phyloP scores from a whole-genome alignment of 2,329 filamentous ascomycete genomes.

The Gremmenia infestans region DNA sequence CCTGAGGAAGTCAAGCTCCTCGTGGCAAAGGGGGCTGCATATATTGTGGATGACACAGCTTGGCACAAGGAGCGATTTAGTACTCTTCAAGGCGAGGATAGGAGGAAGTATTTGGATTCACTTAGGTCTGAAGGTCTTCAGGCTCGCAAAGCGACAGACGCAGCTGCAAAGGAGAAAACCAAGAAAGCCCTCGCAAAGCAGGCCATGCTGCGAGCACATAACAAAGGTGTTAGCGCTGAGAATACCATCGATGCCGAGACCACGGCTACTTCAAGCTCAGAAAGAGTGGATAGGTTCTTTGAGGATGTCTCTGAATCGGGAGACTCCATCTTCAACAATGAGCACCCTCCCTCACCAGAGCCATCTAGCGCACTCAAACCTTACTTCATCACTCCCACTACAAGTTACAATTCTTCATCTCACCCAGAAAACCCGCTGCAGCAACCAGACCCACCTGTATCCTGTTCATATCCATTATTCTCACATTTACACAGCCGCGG shows the following conservation, averaged over 20 bases:
- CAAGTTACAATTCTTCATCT: constrained; percentile 37
- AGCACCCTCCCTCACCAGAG: constrained; percentile 34
- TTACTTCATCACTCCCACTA: constrained; percentile 39
- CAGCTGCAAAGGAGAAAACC: constrained; percentile 19
- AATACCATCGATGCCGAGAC: neutral
- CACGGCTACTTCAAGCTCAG: neutral
- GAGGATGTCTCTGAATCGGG: constrained; percentile 1
- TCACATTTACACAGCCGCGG: constrained; percentile 71
- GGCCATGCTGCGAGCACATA: constrained; percentile 20
- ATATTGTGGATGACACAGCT: constrained; percentile 72
- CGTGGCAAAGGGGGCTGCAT: constrained; percentile 70
- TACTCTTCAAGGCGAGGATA: constrained; percentile 51
- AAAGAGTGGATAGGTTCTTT: neutral
- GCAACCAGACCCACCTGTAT: constrained; percentile 34
- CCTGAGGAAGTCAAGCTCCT: constrained; percentile 83
- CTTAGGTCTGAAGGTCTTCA: constrained; percentile 40
- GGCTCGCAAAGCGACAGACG: constrained; percentile 38
- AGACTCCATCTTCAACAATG: constrained; percentile 16
- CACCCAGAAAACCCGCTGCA: constrained; percentile 20
- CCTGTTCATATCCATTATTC: constrained; percentile 68
- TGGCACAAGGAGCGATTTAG: constrained; percentile 64
- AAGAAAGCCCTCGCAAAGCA: constrained; percentile 25
- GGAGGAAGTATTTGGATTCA: constrained; percentile 59
- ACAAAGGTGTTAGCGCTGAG: neutral
- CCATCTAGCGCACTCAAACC: constrained; percentile 15